Percentiles rank a stretch among this genome's conserved stretches.
Conservation (phyloP, 345 rosid species). For the Boechera stricta region DNA sequence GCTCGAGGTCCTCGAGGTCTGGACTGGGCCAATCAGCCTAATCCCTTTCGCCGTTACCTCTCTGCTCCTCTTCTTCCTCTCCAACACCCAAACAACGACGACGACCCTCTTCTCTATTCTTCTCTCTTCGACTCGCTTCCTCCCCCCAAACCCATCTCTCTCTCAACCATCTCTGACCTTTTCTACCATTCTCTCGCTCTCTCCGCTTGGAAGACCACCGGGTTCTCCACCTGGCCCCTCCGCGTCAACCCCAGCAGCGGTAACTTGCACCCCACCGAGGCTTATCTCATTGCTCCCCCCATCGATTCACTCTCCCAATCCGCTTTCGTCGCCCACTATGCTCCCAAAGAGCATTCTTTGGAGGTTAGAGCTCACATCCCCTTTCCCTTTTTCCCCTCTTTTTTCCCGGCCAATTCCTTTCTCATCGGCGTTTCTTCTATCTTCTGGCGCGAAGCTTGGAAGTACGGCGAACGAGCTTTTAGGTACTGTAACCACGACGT, state of each 20-base stretch:
- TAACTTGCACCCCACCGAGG: slow-evolving; percentile 83
- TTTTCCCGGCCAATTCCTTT: slow-evolving; percentile 64
- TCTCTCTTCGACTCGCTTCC: slow-evolving; percentile 68
- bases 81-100: slow-evolving; percentile 41
- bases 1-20: slow-evolving; percentile 90
- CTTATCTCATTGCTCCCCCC: slow-evolving; percentile 74
- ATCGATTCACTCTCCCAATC: slow-evolving; percentile 55
- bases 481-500: slow-evolving; percentile 89
- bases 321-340: slow-evolving; percentile 78
- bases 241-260: slow-evolving; percentile 98
- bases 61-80: slow-evolving; percentile 70
- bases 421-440: slow-evolving; percentile 74
- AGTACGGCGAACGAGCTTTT: slow-evolving; percentile 88
- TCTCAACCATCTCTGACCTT: slow-evolving; percentile 66
- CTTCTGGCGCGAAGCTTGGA: slow-evolving; percentile 97
- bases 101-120: slow-evolving; percentile 52
- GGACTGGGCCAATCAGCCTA: slow-evolving; percentile 93
- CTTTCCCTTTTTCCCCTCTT: slow-evolving; percentile 49
- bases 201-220: slow-evolving; percentile 89
- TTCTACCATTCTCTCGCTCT: slow-evolving; percentile 83
- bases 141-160: slow-evolving; percentile 59
- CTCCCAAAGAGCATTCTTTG: slow-evolving; percentile 77
- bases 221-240: slow-evolving; percentile 86
- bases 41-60: slow-evolving; percentile 83
- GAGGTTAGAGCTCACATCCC: slow-evolving; percentile 77